A percentile compares a stretch with the other conserved stretches of the same genome.
phyloP scores from a whole-genome alignment of 2,329 filamentous ascomycete genomes.

The Fusarium subtropicale region DNA sequence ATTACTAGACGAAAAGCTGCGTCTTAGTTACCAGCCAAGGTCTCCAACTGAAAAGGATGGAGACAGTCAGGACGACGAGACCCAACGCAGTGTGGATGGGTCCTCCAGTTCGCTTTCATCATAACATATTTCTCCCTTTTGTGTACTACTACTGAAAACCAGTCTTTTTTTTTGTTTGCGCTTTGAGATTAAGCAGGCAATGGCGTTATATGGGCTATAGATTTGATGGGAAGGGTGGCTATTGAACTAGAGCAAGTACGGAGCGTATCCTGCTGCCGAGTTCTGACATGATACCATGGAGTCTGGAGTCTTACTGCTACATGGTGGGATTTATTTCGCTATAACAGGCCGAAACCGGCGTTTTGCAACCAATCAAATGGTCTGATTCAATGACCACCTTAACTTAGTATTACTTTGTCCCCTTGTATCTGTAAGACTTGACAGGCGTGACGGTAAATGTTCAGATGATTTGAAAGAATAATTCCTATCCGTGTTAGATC shows the following conservation, averaged over 20 bases:
- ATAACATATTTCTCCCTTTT: conserved; percentile 27
- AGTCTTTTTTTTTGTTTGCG: conserved; percentile 20
- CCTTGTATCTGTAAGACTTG: not conserved
- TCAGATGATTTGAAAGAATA: not conserved
- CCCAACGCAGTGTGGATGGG: conserved; percentile 51
- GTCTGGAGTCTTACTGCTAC: conserved; percentile 43
- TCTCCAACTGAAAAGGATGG: conserved; percentile 45
- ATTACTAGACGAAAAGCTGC: conserved; percentile 78
- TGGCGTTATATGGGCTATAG: conserved; percentile 39
- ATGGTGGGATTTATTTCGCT: conserved; percentile 31
- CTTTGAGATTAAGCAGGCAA: conserved; percentile 9
- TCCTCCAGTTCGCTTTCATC: conserved; percentile 53
- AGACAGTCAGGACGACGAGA: conserved; percentile 41
- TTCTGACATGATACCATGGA: conserved; percentile 54
- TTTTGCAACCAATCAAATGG: conserved; percentile 9
- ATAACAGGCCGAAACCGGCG: conserved; percentile 25
- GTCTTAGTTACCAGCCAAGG: conserved; percentile 56
- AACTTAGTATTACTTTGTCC: not conserved
- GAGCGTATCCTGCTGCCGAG: conserved; percentile 36
- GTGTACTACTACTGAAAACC: conserved; percentile 4
- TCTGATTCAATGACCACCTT: not conserved
- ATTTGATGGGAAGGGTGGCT: conserved; percentile 34
- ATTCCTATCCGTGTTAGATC: not conserved
- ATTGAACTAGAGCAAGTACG: conserved; percentile 32
- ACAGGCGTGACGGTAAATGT: not conserved